Conservation (phyloP, 768 basidiomycete genomes). For the Auriscalpium vulgare region DNA sequence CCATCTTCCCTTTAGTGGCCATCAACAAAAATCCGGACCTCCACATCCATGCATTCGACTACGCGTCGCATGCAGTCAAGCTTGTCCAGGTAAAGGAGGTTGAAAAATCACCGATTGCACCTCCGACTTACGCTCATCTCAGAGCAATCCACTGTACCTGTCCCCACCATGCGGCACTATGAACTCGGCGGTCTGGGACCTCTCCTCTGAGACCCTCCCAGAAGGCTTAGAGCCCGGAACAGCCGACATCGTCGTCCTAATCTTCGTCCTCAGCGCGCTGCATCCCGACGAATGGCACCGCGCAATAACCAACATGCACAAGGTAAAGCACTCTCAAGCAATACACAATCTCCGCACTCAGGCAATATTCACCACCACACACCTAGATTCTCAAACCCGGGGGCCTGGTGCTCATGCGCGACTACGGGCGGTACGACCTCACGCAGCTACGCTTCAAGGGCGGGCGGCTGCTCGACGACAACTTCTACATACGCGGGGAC, state of each 20-base stretch:
- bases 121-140: background rate
- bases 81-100: conserved; percentile 63
- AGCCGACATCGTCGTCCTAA: conserved; percentile 86
- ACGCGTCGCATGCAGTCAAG: conserved; percentile 80
- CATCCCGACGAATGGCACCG: conserved; percentile 88
- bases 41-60: conserved; percentile 78
- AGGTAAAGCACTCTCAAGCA: too few species aligned
- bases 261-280: conserved; percentile 90
- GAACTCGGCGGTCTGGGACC: conserved; percentile 83
- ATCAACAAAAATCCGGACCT: conserved; percentile 77
- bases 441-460: conserved; percentile 91
- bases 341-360: background rate
- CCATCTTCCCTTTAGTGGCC: conserved; percentile 82
- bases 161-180: conserved; percentile 64
- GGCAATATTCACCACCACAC: background rate
- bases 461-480: conserved; percentile 81
- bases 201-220: conserved; percentile 62
- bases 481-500: conserved; percentile 95
- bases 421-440: conserved; percentile 93
- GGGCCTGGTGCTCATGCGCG: conserved; percentile 77
- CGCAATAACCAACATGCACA: conserved; percentile 74
- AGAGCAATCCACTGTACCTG: conserved; percentile 69
- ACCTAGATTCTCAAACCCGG: conserved; percentile 82
- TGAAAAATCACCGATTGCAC: background rate
- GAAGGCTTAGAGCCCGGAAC: conserved; percentile 51